Evolutionary conservation across 768 basidiomycete species (phyloP), one percentile per base, ranked within the genome.

Genomic region (Hericium rajendrae): DNA sequence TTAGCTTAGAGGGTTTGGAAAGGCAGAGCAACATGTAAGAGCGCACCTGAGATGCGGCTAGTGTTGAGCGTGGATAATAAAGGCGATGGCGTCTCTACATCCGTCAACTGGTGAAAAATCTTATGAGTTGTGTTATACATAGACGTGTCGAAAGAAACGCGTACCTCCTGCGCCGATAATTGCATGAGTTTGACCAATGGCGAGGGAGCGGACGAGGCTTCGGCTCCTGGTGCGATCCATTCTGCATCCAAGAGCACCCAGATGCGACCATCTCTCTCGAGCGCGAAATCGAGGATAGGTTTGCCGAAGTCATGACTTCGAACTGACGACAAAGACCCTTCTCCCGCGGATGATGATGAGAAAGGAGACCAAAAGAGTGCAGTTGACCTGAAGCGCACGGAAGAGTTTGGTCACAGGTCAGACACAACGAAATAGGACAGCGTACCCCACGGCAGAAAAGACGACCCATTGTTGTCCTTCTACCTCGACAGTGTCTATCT

Each of bases 391-490:
- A 38, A 24, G 22, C 13, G 20, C 16, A 38, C 8, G n/a, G 16
- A 58, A 24, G 55, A 43, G 49, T 43, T 55, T 32, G 28, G 38
- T 20, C 4, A n/a, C 12, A 10, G 18, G 54, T 10, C 9, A 32
- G 32, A 28, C 16, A 48, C 28, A 13, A 55, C 6, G 55, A 48
- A 50, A 13, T 43, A 54, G 15, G 51, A 41, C n/a, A 20, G 9
- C 32, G 18, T 9, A 92, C 91, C 91, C 90, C 54, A 88, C 76
- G 5, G 76, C 86, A 58, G 75, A 85, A 67, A 91, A 92, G 5
- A 91, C 59, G 13, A 90, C 61, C 59, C 75, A 70, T 4, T 66
- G 68, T 12, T 63, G 60, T 4, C 64, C 67, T 8, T 68, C 69
- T 3, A 73, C 68, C 6, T 73, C 57, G 6, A 80, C 28, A 15